Percentiles rank a stretch among this genome's conserved stretches.
phyloP scores from a whole-genome alignment of 2,329 filamentous ascomycete species.

The Aspergillus sp. region DNA sequence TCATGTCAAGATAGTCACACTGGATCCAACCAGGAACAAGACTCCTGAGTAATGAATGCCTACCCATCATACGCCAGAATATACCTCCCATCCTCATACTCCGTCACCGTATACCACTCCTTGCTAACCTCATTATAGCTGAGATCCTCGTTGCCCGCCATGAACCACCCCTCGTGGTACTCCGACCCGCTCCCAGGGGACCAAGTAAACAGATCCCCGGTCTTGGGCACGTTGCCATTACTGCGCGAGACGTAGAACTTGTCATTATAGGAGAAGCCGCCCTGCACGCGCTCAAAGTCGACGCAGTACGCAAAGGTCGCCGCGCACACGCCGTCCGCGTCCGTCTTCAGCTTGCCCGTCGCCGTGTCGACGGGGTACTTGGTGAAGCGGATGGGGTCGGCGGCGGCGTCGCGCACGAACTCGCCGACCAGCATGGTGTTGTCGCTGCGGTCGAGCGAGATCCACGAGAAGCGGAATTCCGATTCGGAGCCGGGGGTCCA shows the following conservation, averaged over 20 bases:
- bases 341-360: slow-evolving; percentile 24
- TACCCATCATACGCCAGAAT: background rate
- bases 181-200: slow-evolving; percentile 20
- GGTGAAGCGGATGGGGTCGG: slow-evolving; percentile 27
- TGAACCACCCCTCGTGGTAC: slow-evolving; percentile 13
- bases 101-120: slow-evolving; percentile 24
- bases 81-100: slow-evolving; percentile 8
- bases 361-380: slow-evolving; percentile 31
- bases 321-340: slow-evolving; percentile 12
- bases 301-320: slow-evolving; percentile 34
- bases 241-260: slow-evolving; percentile 36
- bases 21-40: too few relatives aligned
- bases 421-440: slow-evolving; percentile 36
- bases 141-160: slow-evolving; percentile 33
- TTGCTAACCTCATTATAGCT: slow-evolving; percentile 28
- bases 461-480: slow-evolving; percentile 34
- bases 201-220: slow-evolving; percentile 35
- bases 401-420: slow-evolving; percentile 24
- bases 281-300: slow-evolving; percentile 33
- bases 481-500: slow-evolving; percentile 12
- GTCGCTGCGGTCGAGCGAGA: slow-evolving; percentile 37
- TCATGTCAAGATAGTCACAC: too few relatives aligned
- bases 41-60: too few relatives aligned
- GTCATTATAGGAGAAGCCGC: slow-evolving; percentile 30
- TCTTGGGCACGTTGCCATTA: slow-evolving; percentile 23